Evolutionary conservation across 371 early-diverging fungal species (phyloP).

Genomic region (Zopfochytrium polystomum): DNA sequence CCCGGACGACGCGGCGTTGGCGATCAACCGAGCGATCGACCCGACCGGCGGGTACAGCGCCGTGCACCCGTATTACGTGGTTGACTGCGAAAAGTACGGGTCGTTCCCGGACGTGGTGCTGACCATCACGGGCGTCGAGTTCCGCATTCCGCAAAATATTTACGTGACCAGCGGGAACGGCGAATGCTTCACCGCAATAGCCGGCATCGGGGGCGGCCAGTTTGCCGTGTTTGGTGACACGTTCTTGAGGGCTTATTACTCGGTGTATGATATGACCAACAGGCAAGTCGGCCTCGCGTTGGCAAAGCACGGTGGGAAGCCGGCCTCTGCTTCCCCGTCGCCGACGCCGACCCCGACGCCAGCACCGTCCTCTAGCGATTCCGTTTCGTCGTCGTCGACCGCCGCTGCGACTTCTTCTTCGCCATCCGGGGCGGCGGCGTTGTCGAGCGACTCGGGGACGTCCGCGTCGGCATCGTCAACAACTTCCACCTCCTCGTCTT

Average conservation of each 20-base stretch:
- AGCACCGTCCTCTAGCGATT: no score
- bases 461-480: no score
- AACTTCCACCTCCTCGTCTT: no score
- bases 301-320: slow-evolving; percentile 27
- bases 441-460: no score
- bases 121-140: slow-evolving; percentile 62
- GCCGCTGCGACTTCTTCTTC: no score
- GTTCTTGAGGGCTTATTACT: slow-evolving; percentile 20
- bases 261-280: slow-evolving; percentile 24
- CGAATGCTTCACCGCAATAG: not conserved
- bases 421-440: no score
- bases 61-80: slow-evolving; percentile 15
- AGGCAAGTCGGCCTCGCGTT: slow-evolving; percentile 23
- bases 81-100: not conserved
- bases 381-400: no score
- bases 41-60: slow-evolving; percentile 60
- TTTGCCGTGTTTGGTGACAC: slow-evolving; percentile 21
- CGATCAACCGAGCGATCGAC: slow-evolving; percentile 74
- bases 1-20: slow-evolving; percentile 61
- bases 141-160: slow-evolving; percentile 41
- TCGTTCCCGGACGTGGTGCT: slow-evolving; percentile 71
- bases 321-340: no score
- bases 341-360: slow-evolving; percentile 50
- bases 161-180: slow-evolving; percentile 4
- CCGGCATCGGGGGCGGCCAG: slow-evolving; percentile 8